Evolutionary conservation across 2,329 filamentous ascomycete genomes (phyloP).

Genomic region (Exophiala sp.): DNA sequence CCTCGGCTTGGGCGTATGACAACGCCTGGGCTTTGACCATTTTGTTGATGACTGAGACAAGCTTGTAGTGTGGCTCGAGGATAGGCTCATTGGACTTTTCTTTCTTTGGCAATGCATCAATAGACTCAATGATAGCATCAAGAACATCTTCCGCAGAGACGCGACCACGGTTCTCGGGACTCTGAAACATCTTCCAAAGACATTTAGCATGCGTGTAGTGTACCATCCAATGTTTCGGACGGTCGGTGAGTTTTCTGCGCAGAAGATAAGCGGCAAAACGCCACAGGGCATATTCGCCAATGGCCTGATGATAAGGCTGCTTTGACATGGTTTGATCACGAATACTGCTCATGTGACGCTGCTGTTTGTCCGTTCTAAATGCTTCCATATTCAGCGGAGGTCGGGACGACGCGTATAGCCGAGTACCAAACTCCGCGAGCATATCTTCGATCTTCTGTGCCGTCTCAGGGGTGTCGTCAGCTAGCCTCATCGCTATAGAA

Average conservation of each 20-base stretch:
- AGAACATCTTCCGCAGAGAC: constrained; percentile 47
- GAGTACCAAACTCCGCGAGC: constrained; percentile 62
- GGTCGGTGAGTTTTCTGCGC: constrained; percentile 52
- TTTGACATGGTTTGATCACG: constrained; percentile 50
- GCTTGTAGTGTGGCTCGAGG: constrained; percentile 88
- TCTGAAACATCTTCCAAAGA: constrained; percentile 61
- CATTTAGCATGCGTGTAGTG: constrained; percentile 67
- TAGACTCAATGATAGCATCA: constrained; percentile 53
- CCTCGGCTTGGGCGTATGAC: constrained; percentile 42
- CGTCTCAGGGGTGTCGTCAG: constrained; percentile 50
- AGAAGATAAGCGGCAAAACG: constrained; percentile 59
- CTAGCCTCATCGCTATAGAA: constrained; percentile 53
- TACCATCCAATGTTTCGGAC: constrained; percentile 59
- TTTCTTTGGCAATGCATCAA: constrained; percentile 56
- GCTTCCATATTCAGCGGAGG: constrained; percentile 63
- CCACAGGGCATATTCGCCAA: constrained; percentile 58
- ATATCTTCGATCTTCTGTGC: constrained; percentile 57
- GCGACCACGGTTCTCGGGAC: constrained; percentile 36
- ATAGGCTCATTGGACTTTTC: constrained; percentile 65
- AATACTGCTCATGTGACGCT: constrained; percentile 55
- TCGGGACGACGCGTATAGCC: constrained; percentile 62
- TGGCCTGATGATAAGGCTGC: constrained; percentile 49
- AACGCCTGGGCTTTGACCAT: constrained; percentile 55
- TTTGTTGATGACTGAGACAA: constrained; percentile 75
- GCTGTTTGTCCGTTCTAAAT: constrained; percentile 57